Evolutionary conservation across 768 basidiomycete genomes (phyloP), one percentile per base, ranked within the genome.

Genomic region (Rhodotorula toruloides): DNA sequence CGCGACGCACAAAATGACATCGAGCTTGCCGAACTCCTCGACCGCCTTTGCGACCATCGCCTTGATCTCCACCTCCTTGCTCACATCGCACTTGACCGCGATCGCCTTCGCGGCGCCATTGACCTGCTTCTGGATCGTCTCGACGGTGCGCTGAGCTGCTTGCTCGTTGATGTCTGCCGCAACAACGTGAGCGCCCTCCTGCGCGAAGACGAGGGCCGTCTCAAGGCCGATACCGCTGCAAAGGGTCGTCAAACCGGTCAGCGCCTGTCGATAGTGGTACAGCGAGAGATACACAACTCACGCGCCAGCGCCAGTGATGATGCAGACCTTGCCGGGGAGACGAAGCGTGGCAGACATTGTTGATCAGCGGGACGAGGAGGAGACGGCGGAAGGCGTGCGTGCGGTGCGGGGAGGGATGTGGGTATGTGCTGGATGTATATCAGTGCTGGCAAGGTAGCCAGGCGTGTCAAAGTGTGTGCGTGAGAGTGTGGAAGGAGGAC

Each of bases 221-320:
- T 99, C 92, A 54, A 98, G 84, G 34, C 96, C 96, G 77, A 99
- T 96, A 1, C 96, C 96, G 61, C 93, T 97, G 77, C 22, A 36
- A 48, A 27, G 36, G 58, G 49, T 6, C 25, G n/a, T 42, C 40
- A 62, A 46, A 62, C 70, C 72, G 58, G 58, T 47, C 46, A 29
- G 27, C 25, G 70, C 13, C 19, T 39, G n/a, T 14, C 31, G 39
- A 1, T 9, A 9, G 54, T 27, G 27, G 42, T 25, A 19, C 39
- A 34, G 43, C 16, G 6, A 34, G 32, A 32, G 44, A 17, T 27
- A 40, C 34, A 7, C 54, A n/a, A 81, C 89, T 80, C 76, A 92
- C 90, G 87, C 88, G 76, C 86, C 91, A 52, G 86, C 91, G 64
- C 91, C 91, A 34, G 91, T 94, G 77, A 94, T 81, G 71, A 94